Evolutionary conservation across 129 eudicot species (phyloP), one percentile per base, ranked within the genome.

Genomic region (Solidago caesia): DNA sequence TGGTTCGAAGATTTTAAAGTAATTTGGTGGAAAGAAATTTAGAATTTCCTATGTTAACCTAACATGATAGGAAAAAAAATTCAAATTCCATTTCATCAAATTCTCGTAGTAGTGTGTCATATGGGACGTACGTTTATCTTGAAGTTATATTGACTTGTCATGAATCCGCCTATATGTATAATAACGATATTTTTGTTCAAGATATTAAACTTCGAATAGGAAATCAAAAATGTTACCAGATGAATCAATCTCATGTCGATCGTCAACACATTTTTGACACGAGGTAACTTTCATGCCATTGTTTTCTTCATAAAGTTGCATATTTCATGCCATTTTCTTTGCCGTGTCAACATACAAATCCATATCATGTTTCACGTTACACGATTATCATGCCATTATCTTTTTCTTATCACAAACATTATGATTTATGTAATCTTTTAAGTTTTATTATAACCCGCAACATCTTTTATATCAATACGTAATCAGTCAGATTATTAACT

Each of bases 251-350:
- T 2, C 79, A 75, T 51, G 79, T 55, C 53, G 0, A 14, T 15
- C 56, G 60, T 61, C 64, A 61, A 39, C 62, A 42, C 60, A 49
- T 71, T 61, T 63, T 70, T 49, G 11, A 70, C 77, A 53, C 15
- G 27, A 64, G 68, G 72, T 72, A 71, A 64, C 27, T 79, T 10
- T 42, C 82, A 79, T 64, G 82, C 77, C 72, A 44, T 63, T 44
- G 58, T 16, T 46, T 60, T 29, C 68, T 5, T 14, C 12, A 33
- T 10, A 64, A 55, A 15, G 26, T 72, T 45, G 82, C 82, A 72
- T 72, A 44, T 53, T 63, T 26, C 77, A 65, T 72, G 77, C 78
- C 82, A 63, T 62, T 49, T 12, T 39, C 12, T 60, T 69, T 66
- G 80, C 26, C 67, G 14, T 66, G 58, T 45, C 72, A 57, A 52